Evolutionary conservation across 441 rosid genomes (phyloP).

Genomic region (Corymbia citriodora): DNA sequence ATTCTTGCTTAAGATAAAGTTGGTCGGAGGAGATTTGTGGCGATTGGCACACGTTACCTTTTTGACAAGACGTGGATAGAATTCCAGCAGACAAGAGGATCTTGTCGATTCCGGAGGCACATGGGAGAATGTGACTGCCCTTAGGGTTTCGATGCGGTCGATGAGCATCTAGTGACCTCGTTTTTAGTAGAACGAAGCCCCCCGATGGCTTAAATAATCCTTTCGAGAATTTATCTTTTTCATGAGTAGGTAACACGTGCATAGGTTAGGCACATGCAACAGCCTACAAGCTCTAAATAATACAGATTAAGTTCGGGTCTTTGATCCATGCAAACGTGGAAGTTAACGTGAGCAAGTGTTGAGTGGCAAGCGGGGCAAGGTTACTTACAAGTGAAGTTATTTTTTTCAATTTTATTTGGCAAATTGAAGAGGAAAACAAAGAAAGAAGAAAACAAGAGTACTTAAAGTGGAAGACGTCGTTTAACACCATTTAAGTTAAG

Average conservation of each 20-base stretch:
- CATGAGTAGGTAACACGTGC: accelerated
- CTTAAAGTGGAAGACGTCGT: no score
- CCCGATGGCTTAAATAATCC: not conserved
- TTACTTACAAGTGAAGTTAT: no score
- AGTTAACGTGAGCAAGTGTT: no score
- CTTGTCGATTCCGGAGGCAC: not conserved
- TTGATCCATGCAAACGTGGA: not conserved
- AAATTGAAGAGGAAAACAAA: no score
- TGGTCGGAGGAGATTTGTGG: not conserved
- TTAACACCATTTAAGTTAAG: no score
- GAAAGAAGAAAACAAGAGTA: no score
- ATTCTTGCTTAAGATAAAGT: not conserved
- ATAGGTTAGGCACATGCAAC: not conserved
- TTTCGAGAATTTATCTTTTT: not conserved
- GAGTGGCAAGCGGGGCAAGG: no score
- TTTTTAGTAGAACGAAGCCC: not conserved
- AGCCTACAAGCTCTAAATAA: not conserved
- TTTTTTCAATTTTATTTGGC: no score
- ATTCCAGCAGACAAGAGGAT: not conserved
- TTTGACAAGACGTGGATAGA: not conserved
- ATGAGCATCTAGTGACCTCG: not conserved
- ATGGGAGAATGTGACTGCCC: not conserved
- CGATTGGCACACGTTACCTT: not conserved
- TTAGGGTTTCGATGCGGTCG: not conserved
- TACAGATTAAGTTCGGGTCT: not conserved